phyloP scores from a whole-genome alignment of 2,329 filamentous ascomycete genomes.

The Claviceps sorghi region DNA sequence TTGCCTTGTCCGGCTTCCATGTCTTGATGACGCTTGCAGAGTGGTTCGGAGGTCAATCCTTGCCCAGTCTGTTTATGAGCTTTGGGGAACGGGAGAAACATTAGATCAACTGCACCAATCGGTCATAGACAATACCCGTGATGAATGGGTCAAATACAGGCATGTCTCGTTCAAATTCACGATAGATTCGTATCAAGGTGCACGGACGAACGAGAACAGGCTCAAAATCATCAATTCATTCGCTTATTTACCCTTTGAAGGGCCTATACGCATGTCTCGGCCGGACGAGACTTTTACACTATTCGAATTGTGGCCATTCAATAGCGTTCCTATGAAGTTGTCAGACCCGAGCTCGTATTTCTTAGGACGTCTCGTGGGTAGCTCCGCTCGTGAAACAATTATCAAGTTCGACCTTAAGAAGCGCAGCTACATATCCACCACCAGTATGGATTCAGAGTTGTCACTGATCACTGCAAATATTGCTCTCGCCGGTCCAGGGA shows the following conservation, averaged over 20 bases:
- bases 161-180: constrained; percentile 65
- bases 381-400: constrained; percentile 52
- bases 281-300: constrained; percentile 64
- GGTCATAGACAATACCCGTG: constrained; percentile 41
- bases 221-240: constrained; percentile 71
- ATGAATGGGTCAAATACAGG: constrained; percentile 54
- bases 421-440: constrained; percentile 83
- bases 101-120: constrained; percentile 55
- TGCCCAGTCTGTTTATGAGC: constrained; percentile 68
- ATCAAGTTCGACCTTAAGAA: constrained; percentile 82
- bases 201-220: constrained; percentile 48
- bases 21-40: constrained; percentile 46
- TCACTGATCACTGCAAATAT: constrained; percentile 87
- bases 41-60: constrained; percentile 69
- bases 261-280: constrained; percentile 60
- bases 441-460: constrained; percentile 92
- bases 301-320: constrained; percentile 64
- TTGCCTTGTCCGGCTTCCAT: constrained; percentile 58
- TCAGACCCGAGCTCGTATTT: constrained; percentile 46
- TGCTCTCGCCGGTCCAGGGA: constrained; percentile 66
- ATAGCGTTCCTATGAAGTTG: constrained; percentile 31
- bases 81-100: constrained; percentile 63
- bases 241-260: constrained; percentile 60
- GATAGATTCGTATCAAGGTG: constrained; percentile 69
- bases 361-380: constrained; percentile 57